phyloP scores from a whole-genome alignment of 108 stramenopile species.

The Cyclotella atomus region DNA sequence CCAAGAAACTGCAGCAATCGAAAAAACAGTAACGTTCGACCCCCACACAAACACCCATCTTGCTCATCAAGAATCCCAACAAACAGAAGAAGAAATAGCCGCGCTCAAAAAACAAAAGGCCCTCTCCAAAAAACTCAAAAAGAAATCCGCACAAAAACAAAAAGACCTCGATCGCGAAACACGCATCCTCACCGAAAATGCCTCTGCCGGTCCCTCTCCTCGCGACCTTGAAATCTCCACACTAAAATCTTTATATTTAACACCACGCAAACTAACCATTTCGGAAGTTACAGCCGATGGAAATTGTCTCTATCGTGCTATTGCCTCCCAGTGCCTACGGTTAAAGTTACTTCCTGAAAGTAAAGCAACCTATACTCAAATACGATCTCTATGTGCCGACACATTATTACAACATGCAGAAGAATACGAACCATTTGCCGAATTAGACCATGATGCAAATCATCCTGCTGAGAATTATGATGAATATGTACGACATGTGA shows the following conservation, averaged over 20 bases:
- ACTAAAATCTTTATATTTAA: conserved; percentile 49
- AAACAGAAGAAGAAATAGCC: conserved; percentile 25
- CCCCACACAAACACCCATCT: conserved; percentile 21
- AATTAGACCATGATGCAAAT: conserved; percentile 54
- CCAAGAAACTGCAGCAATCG: neutral
- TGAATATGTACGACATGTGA: conserved; percentile 81
- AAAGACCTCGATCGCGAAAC: conserved; percentile 50
- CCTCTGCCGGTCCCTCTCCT: conserved; percentile 67
- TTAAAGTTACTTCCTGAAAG: conserved; percentile 22
- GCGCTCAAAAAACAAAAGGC: conserved; percentile 70
- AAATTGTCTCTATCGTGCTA: conserved; percentile 95
- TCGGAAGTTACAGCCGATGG: conserved; percentile 93
- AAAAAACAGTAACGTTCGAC: conserved; percentile 17
- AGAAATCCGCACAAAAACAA: conserved; percentile 58
- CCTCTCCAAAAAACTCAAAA: conserved; percentile 62
- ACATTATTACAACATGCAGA: conserved; percentile 59
- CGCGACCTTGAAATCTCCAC: conserved; percentile 69
- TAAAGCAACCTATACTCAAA: conserved; percentile 19
- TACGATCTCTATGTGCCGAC: conserved; percentile 72
- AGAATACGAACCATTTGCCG: conserved; percentile 93
- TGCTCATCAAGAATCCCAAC: conserved; percentile 3
- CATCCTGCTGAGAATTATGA: conserved; percentile 69
- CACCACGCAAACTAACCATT: conserved; percentile 59
- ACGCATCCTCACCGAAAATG: conserved; percentile 49
- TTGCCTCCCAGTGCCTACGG: conserved; percentile 75